These are phyloP conservation scores for Malus fusca DNA, from an alignment of 306 rosid species.

Conservation along the genomic window DNA sequence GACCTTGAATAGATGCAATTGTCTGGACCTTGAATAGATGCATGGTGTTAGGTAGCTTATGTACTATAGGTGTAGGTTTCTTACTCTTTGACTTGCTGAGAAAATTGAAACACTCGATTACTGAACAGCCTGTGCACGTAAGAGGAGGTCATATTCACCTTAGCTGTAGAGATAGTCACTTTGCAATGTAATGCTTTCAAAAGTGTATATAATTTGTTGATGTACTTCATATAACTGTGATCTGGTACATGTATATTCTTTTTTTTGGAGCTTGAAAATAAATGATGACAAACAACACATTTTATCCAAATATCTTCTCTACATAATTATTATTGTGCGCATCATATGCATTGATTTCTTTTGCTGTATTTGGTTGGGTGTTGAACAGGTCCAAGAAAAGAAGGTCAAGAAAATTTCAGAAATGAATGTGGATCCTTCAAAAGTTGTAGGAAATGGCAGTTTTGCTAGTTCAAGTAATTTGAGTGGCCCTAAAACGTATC, in stretches of 20 bases:
- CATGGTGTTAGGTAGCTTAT: background rate
- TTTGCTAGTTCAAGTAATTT: constrained; percentile 79
- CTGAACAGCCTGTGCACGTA: background rate
- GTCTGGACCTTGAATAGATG: background rate
- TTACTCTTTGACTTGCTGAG: background rate
- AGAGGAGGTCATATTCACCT: background rate
- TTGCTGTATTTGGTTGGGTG: constrained; percentile 20
- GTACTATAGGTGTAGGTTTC: background rate
- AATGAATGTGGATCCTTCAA: constrained; percentile 76
- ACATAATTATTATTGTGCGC: background rate
- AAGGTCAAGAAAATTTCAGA: constrained; percentile 88
- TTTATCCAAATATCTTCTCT: background rate
- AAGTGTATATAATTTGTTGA: background rate
- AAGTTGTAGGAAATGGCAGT: constrained; percentile 69
- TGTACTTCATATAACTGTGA: background rate
- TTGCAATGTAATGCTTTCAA: background rate
- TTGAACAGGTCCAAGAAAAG: constrained; percentile 90
- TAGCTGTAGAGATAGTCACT: background rate
- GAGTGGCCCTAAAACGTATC: constrained; percentile 42
- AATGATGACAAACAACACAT: background rate
- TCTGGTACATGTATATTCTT: background rate
- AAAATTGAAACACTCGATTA: background rate
- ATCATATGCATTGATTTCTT: constrained; percentile 11
- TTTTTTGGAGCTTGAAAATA: background rate
- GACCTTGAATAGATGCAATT: background rate